A percentile compares a stretch with the other conserved stretches of the same genome.
Conservation (phyloP, 2,329 filamentous ascomycete genomes). For the Endothia cerciana region DNA sequence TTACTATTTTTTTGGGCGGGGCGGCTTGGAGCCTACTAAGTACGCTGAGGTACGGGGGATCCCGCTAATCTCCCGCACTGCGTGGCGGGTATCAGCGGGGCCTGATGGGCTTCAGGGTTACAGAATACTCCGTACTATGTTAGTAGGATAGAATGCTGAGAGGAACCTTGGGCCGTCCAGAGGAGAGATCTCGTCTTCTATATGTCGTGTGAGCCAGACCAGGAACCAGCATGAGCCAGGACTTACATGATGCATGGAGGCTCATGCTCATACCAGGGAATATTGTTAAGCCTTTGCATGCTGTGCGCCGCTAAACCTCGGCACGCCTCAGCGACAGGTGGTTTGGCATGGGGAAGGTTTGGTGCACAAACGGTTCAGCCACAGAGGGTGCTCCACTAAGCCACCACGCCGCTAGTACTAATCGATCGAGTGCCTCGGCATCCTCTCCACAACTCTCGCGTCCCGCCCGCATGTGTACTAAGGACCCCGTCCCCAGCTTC, state of each 20-base stretch:
- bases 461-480: conserved; percentile 20
- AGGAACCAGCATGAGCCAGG: no score
- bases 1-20: neutral
- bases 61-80: conserved; percentile 2
- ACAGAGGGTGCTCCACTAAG: neutral
- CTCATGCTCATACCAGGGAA: neutral
- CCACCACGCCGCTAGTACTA: neutral
- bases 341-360: neutral
- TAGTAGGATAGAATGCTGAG: neutral
- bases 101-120: neutral
- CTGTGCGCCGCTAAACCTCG: neutral
- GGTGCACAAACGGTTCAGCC: neutral
- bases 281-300: neutral
- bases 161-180: no score
- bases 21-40: neutral
- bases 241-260: neutral
- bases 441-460: conserved; percentile 16
- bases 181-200: no score
- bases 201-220: neutral
- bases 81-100: conserved; percentile 22
- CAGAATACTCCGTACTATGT: neutral
- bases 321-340: neutral
- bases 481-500: conserved; percentile 10
- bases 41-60: neutral
- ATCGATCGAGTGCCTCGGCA: conserved; percentile 22